Percentiles rank a stretch among this genome's conserved stretches.
Evolutionary conservation across 208 protist genomes (phyloP).

Genomic region (Trypanosoma mega): DNA sequence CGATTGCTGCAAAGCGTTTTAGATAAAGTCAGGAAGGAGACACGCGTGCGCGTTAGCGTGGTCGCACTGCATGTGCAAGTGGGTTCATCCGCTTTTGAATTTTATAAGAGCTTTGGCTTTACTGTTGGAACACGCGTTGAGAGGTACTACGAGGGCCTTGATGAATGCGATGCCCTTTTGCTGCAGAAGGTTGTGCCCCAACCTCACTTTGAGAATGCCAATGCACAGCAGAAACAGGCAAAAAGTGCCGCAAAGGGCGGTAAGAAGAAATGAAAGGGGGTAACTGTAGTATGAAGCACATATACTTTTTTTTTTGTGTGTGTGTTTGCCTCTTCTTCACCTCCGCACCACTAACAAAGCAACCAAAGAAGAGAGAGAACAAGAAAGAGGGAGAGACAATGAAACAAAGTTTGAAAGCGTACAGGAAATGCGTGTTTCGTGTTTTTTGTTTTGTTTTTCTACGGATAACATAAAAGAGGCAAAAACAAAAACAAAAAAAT

Average conservation of each 20-base stretch:
- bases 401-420: neutral
- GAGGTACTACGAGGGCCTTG: constrained; percentile 84
- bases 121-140: constrained; percentile 39
- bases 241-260: constrained; percentile 15
- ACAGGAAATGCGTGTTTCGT: neutral
- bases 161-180: constrained; percentile 69
- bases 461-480: too few species aligned
- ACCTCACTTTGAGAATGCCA: constrained; percentile 27
- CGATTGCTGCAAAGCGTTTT: constrained; percentile 66
- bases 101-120: constrained; percentile 87
- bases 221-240: constrained; percentile 20
- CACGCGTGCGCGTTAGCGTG: constrained; percentile 38
- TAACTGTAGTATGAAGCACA: constrained; percentile 22
- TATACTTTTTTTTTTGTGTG: neutral
- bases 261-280: constrained; percentile 18
- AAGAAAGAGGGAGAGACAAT: too few species aligned
- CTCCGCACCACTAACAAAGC: too few species aligned
- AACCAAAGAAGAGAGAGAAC: too few species aligned
- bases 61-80: constrained; percentile 89
- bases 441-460: neutral
- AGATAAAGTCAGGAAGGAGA: constrained; percentile 50
- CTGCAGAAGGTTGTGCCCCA: constrained; percentile 61
- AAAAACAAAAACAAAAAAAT: too few species aligned
- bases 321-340: too few species aligned
- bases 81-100: constrained; percentile 68